Percentiles rank a stretch among this genome's conserved stretches.
These are phyloP conservation scores for Lentinula sp. DNA, from an alignment of 768 basidiomycete species.

Conservation along the genomic window DNA sequence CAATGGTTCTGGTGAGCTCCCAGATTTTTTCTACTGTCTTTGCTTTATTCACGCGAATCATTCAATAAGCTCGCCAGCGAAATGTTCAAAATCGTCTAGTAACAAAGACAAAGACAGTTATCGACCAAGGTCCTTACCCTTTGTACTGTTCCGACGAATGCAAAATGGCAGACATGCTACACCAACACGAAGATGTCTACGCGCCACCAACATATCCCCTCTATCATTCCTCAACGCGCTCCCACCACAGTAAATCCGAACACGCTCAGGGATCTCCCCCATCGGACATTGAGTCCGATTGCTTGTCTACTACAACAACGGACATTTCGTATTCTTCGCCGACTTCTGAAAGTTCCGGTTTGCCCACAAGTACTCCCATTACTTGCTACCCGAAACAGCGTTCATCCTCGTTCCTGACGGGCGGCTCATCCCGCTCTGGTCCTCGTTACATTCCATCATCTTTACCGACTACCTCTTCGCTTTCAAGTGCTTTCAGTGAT, in stretches of 20 bases:
- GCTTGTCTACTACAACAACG: neutral
- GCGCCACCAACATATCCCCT: conserved; percentile 43
- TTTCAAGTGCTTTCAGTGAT: conserved; percentile 6
- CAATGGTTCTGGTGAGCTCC: conserved; percentile 28
- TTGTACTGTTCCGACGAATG: conserved; percentile 84
- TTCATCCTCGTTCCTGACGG: neutral
- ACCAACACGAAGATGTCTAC: conserved; percentile 28
- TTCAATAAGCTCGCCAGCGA: conserved; percentile 17
- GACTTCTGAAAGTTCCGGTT: neutral
- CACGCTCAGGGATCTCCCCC: conserved; percentile 32
- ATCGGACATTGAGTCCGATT: conserved; percentile 22
- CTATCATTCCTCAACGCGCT: conserved; percentile 19
- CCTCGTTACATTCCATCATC: conserved; percentile 41
- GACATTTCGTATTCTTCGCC: conserved; percentile 10
- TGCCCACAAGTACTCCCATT: neutral
- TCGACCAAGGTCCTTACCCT: conserved; percentile 75
- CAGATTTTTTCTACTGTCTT: conserved; percentile 12
- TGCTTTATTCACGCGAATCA: conserved; percentile 11
- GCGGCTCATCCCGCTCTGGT: conserved; percentile 22
- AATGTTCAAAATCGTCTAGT: conserved; percentile 16
- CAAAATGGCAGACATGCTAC: conserved; percentile 45
- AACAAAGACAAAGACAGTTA: conserved; percentile 56
- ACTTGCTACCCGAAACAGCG: neutral
- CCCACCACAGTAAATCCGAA: conserved; percentile 27
- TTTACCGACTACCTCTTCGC: conserved; percentile 25